These are phyloP conservation scores for Hymenoscyphus scutula DNA, from an alignment of 2,329 filamentous ascomycete species.

Conservation along the genomic window DNA sequence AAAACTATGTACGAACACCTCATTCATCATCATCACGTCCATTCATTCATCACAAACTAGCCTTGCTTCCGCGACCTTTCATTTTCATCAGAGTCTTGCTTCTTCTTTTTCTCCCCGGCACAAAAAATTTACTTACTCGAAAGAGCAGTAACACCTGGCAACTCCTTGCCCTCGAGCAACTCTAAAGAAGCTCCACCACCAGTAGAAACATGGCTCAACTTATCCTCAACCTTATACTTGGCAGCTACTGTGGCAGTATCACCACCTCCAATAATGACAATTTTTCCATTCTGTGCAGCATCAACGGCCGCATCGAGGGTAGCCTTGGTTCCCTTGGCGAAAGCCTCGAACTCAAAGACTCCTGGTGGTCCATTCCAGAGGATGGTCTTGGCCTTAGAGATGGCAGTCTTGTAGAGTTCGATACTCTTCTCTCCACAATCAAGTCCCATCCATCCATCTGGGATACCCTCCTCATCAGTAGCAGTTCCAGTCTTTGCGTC, in stretches of 20 bases:
- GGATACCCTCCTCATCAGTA: slow-evolving; percentile 84
- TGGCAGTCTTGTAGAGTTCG: slow-evolving; percentile 83
- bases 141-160: slow-evolving; percentile 89
- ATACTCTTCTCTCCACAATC: slow-evolving; percentile 90
- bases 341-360: slow-evolving; percentile 96
- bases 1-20: slow-evolving; percentile 24
- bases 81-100: slow-evolving; percentile 24
- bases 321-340: slow-evolving; percentile 87
- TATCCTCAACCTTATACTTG: slow-evolving; percentile 94
- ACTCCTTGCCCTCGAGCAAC: slow-evolving; percentile 95
- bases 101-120: slow-evolving; percentile 14
- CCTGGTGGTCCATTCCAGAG: slow-evolving; percentile 98
- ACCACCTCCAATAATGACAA: slow-evolving; percentile 97
- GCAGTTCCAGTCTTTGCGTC: slow-evolving; percentile 79
- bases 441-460: slow-evolving; percentile 96
- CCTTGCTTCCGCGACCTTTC: slow-evolving; percentile 31
- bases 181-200: slow-evolving; percentile 94
- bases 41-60: slow-evolving; percentile 31
- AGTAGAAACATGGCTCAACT: slow-evolving; percentile 97
- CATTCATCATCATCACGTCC: slow-evolving; percentile 19
- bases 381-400: slow-evolving; percentile 87
- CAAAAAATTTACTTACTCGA: slow-evolving; percentile 64
- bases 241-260: slow-evolving; percentile 97
- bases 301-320: slow-evolving; percentile 86
- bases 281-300: slow-evolving; percentile 80